phyloP scores from a whole-genome alignment of 2,329 filamentous ascomycete genomes.

The Byssoonygena ceratinophila region DNA sequence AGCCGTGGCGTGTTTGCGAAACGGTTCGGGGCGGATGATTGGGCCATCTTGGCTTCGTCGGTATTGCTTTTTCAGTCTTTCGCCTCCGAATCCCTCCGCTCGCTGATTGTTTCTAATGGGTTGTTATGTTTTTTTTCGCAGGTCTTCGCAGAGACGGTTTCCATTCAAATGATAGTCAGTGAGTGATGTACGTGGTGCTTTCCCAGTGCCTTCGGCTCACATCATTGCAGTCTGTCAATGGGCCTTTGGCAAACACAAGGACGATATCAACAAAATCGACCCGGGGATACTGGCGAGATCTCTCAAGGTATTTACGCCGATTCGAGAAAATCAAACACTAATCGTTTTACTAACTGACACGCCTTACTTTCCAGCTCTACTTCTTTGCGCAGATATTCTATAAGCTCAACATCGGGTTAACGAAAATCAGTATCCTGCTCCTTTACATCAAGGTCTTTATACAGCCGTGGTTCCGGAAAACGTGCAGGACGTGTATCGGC shows the following conservation, averaged over 20 bases:
- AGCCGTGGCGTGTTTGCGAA: constrained; percentile 17
- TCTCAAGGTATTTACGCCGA: constrained; percentile 18
- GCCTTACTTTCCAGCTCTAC: constrained; percentile 24
- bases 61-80: constrained; percentile 6
- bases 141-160: constrained; percentile 20
- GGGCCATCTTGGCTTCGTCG: constrained; percentile 21
- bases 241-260: constrained; percentile 23
- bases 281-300: constrained; percentile 19
- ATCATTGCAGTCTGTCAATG: constrained; percentile 20
- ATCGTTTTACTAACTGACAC: neutral
- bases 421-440: constrained; percentile 44
- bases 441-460: constrained; percentile 48
- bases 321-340: neutral
- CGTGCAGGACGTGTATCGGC: constrained; percentile 41
- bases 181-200: constrained; percentile 9
- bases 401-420: constrained; percentile 45
- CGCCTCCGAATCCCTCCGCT: neutral
- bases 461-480: constrained; percentile 20
- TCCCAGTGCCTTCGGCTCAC: neutral
- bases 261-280: constrained; percentile 14
- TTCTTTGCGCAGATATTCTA: constrained; percentile 46
- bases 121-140: constrained; percentile 18
- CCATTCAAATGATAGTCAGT: constrained; percentile 23
- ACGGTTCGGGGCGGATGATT: constrained; percentile 22
- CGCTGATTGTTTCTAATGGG: neutral